Evolutionary conservation across 2,329 filamentous ascomycete genomes (phyloP), one percentile per base, ranked within the genome.

Genomic region (Pseudofabraea citricarpa): DNA sequence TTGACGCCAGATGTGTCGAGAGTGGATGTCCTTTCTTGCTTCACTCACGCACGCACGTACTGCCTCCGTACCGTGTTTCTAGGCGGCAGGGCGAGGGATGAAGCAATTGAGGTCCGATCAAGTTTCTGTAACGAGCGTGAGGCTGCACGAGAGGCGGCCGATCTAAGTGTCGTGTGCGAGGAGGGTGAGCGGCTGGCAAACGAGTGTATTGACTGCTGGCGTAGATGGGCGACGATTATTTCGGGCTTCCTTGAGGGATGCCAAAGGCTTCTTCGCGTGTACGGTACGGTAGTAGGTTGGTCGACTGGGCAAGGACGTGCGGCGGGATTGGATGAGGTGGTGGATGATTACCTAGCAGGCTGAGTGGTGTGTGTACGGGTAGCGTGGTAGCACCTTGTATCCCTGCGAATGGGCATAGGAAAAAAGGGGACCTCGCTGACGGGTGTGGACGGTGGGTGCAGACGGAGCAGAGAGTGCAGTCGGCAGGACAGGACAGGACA

Each of bases 61-160:
- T n/a, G n/a, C n/a, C n/a, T n/a, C n/a, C n/a, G n/a, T n/a, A n/a
- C n/a, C n/a, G n/a, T n/a, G n/a, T n/a, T n/a, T n/a, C n/a, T n/a
- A n/a, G n/a, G n/a, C n/a, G n/a, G n/a, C n/a, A n/a, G n/a, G n/a
- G n/a, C n/a, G n/a, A n/a, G n/a, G n/a, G n/a, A n/a, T n/a, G n/a
- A n/a, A n/a, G n/a, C n/a, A n/a, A n/a, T n/a, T n/a, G n/a, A n/a
- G n/a, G n/a, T n/a, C n/a, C 26, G 35, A 12, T 35, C 36, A 10
- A 19, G 26, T 39, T 48, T 42, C 41, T 50, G 46, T 57, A 55
- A 58, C 49, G 56, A 58, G 53, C 51, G 55, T 57, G 48, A 55
- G 45, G 56, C 56, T n/a, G n/a, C 48, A 51, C 43, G 49, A 49
- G 49, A 48, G 35, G 27, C 15, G 42, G 51, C 41, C 43, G 52